Evolutionary conservation across 108 stramenopile genomes (phyloP).

Genomic region (Bacterosira constricta): DNA sequence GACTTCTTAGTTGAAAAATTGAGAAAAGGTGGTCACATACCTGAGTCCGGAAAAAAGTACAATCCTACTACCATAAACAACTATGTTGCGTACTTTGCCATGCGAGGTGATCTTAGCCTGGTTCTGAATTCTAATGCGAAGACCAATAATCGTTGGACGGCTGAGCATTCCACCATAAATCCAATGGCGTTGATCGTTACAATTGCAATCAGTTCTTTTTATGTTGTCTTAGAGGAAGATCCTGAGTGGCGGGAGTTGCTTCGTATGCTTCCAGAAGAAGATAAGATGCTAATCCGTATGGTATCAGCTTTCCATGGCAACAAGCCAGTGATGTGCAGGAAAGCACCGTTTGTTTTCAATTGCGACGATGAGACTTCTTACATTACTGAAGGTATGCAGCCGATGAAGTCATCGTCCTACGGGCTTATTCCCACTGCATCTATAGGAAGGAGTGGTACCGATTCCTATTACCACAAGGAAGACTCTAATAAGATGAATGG

Average conservation of each 20-base stretch:
- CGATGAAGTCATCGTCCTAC: background rate
- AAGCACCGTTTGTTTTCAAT: background rate
- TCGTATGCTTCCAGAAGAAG: background rate
- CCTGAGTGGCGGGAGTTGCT: background rate
- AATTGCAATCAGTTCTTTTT: background rate
- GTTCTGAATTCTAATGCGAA: background rate
- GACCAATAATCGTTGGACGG: background rate
- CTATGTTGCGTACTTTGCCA: background rate
- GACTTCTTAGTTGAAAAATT: background rate
- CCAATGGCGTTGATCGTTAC: background rate
- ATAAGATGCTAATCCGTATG: background rate
- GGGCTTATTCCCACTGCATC: background rate
- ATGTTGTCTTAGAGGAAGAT: background rate
- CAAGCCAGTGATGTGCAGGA: background rate
- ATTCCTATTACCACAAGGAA: background rate
- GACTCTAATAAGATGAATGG: constrained; percentile 8
- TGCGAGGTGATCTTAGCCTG: background rate
- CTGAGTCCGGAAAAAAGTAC: background rate
- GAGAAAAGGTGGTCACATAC: background rate
- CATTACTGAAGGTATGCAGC: background rate
- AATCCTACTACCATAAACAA: constrained; percentile 1
- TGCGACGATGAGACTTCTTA: background rate
- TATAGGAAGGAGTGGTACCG: background rate
- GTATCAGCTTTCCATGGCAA: background rate
- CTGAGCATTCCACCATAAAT: background rate